These are phyloP conservation scores for Hypoxylon sp. DNA, from an alignment of 2,329 filamentous ascomycete species.

Conservation along the genomic window DNA sequence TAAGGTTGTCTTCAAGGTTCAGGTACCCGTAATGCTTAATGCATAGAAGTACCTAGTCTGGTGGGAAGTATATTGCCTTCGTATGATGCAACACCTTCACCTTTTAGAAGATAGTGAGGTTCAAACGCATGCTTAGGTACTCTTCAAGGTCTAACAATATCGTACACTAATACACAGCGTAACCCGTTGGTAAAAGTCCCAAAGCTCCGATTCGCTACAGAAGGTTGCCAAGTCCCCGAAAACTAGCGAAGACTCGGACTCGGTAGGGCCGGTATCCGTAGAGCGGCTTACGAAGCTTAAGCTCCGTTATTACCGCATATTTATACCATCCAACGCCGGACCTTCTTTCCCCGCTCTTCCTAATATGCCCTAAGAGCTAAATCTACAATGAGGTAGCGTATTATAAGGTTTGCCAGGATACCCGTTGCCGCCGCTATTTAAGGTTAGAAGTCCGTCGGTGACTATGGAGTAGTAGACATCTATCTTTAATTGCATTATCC, in stretches of 20 bases:
- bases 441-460: conserved; percentile 28
- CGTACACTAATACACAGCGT: too few species aligned
- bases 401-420: background rate
- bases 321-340: background rate
- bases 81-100: too few species aligned
- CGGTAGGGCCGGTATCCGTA: background rate
- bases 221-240: background rate
- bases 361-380: background rate
- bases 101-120: too few species aligned
- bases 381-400: background rate
- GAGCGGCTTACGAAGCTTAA: background rate
- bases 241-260: background rate
- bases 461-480: background rate
- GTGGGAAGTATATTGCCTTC: background rate
- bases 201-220: background rate
- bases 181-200: background rate
- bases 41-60: conserved; percentile 26
- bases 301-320: background rate
- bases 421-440: conserved; percentile 1
- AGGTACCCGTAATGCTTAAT: conserved; percentile 32
- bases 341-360: background rate
- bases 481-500: background rate
- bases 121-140: too few species aligned
- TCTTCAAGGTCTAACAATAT: too few species aligned
- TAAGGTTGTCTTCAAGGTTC: conserved; percentile 8